Percentiles rank a stretch among this genome's conserved stretches.
Conservation (phyloP, 2,329 filamentous ascomycete species). For the Tolypocladium tundrense region DNA sequence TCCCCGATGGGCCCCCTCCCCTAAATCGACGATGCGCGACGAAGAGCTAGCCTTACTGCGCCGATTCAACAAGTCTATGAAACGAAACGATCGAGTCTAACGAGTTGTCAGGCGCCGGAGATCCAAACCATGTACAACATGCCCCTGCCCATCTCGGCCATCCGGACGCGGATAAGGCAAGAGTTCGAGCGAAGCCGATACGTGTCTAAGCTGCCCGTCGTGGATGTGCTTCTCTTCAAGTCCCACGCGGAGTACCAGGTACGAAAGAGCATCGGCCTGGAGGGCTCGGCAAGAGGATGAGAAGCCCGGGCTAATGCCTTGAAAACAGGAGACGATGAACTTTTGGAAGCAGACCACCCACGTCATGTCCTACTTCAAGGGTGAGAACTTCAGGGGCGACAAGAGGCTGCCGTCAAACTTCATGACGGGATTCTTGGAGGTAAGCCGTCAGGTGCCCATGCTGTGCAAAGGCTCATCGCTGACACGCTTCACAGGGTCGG, state of each 20-base stretch:
- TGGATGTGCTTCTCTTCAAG: conserved; percentile 85
- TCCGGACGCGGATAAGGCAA: conserved; percentile 89
- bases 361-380: conserved; percentile 92
- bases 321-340: conserved; percentile 82
- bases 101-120: conserved; percentile 64
- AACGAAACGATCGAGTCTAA: conserved; percentile 4
- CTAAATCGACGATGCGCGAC: not conserved
- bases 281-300: not conserved
- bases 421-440: conserved; percentile 92
- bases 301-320: conserved; percentile 20
- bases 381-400: conserved; percentile 68
- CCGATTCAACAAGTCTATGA: not conserved
- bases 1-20: conserved; percentile 15
- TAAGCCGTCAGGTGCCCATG: conserved; percentile 29
- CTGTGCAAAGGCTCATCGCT: not conserved
- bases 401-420: conserved; percentile 77
- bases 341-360: conserved; percentile 98
- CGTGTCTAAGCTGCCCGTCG: conserved; percentile 76
- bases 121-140: conserved; percentile 97
- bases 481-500: conserved; percentile 32
- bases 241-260: conserved; percentile 94
- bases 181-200: conserved; percentile 95
- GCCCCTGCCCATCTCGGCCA: conserved; percentile 73
- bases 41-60: not conserved
- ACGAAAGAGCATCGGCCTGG: conserved; percentile 10